Conservation (phyloP, 768 basidiomycete genomes). For the Suillus bovinus region DNA sequence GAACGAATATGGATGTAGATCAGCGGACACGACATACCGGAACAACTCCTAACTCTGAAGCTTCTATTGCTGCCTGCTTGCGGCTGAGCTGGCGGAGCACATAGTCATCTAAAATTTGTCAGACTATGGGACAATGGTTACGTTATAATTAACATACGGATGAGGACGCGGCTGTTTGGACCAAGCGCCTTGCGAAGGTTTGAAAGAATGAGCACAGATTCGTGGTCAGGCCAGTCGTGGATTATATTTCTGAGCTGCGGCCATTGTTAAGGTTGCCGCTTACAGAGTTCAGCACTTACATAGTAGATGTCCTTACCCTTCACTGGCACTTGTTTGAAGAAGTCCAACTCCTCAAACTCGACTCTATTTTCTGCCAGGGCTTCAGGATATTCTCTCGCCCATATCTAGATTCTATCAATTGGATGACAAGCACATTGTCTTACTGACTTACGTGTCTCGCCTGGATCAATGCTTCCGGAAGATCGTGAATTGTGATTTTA, state of each 20-base stretch:
- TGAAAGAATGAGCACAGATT: too few relatives aligned
- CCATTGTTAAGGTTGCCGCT: neutral
- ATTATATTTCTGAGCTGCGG: slow-evolving; percentile 23
- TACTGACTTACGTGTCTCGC: slow-evolving; percentile 15
- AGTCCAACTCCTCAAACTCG: slow-evolving; percentile 29
- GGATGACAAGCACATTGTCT: neutral
- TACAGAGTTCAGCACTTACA: slow-evolving; percentile 20
- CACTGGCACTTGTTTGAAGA: slow-evolving; percentile 29
- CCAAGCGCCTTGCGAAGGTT: too few relatives aligned
- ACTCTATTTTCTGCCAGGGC: slow-evolving; percentile 25
- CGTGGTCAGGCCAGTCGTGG: slow-evolving; percentile 24
- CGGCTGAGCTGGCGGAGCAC: slow-evolving; percentile 12
- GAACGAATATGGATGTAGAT: neutral
- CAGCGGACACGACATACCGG: slow-evolving; percentile 11
- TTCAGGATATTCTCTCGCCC: slow-evolving; percentile 25
- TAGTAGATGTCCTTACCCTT: slow-evolving; percentile 34
- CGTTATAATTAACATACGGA: too few relatives aligned
- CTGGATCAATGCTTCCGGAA: slow-evolving; percentile 24
- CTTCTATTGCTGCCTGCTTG: slow-evolving; percentile 16
- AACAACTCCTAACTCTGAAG: slow-evolving; percentile 12
- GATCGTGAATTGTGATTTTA: slow-evolving; percentile 34
- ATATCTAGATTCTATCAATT: slow-evolving; percentile 20
- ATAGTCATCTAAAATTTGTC: too few relatives aligned
- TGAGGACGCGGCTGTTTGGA: too few relatives aligned
- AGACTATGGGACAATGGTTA: too few relatives aligned